Percentiles rank a stretch among this genome's conserved stretches.
Evolutionary conservation across 208 protist species (phyloP).

Genomic region (Leishmania martiniquensis): DNA sequence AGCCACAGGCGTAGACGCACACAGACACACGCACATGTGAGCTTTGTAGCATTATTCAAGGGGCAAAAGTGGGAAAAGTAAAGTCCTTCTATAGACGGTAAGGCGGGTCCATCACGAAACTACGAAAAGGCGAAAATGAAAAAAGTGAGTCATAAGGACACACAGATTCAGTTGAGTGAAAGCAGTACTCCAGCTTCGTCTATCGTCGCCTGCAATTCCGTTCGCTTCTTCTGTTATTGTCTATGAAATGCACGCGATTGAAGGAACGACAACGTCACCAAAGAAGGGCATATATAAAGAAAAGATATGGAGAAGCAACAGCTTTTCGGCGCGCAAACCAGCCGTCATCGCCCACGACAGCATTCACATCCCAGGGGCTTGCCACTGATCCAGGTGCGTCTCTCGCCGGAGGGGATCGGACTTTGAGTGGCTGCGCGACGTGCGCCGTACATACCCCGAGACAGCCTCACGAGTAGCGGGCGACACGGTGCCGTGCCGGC

Average conservation of each 20-base stretch:
- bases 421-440: conserved; percentile 28
- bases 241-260: conserved; percentile 1
- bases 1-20: not conserved
- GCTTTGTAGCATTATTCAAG: conserved; percentile 1
- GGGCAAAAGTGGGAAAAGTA: not conserved
- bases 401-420: conserved; percentile 17
- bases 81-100: conserved; percentile 9
- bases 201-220: not conserved
- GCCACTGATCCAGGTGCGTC: conserved; percentile 30
- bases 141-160: not conserved
- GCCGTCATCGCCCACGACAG: not conserved
- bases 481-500: conserved; percentile 28
- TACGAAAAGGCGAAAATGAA: not conserved
- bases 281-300: not conserved
- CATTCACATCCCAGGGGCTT: conserved; percentile 23
- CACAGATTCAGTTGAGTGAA: conserved; percentile 1
- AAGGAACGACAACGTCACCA: not conserved
- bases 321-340: not conserved
- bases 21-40: not conserved
- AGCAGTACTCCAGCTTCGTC: not conserved
- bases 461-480: conserved; percentile 11
- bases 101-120: not conserved
- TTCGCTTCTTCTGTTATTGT: conserved; percentile 4
- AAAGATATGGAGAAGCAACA: not conserved
- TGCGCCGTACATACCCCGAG: conserved; percentile 13